phyloP scores from a whole-genome alignment of 2,329 filamentous ascomycete species.

The Xylariaceae sp. region DNA sequence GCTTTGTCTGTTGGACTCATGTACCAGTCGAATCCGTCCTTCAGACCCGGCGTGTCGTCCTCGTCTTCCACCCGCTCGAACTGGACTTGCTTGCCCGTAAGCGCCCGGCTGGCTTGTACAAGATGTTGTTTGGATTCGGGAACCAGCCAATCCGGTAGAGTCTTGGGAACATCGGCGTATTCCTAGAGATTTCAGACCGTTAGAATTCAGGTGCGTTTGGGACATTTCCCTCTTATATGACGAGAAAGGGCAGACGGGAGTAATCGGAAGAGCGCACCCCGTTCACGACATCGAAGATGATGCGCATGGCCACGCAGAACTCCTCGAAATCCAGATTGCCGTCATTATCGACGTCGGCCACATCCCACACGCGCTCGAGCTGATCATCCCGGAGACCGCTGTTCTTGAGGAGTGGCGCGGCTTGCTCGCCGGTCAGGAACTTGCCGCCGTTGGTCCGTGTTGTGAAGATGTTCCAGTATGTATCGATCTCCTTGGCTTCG shows the following conservation, averaged over 20 bases:
- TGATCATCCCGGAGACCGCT: slow-evolving; percentile 63
- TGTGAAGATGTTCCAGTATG: slow-evolving; percentile 61
- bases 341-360: slow-evolving; percentile 95
- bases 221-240: too few relatives aligned
- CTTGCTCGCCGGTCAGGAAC: slow-evolving; percentile 56
- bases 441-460: slow-evolving; percentile 55
- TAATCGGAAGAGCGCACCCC: slow-evolving; percentile 50
- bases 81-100: slow-evolving; percentile 71
- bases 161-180: slow-evolving; percentile 78
- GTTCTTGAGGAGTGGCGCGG: slow-evolving; percentile 59
- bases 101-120: slow-evolving; percentile 73
- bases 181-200: slow-evolving; percentile 50
- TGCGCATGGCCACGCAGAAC: slow-evolving; percentile 97
- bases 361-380: slow-evolving; percentile 95
- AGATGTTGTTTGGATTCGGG: slow-evolving; percentile 92
- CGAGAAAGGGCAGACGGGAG: not conserved
- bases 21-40: slow-evolving; percentile 99
- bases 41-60: slow-evolving; percentile 74
- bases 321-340: slow-evolving; percentile 95
- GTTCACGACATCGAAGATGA: slow-evolving; percentile 96
- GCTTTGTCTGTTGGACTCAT: slow-evolving; percentile 87
- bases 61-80: slow-evolving; percentile 86
- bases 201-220: too few relatives aligned
- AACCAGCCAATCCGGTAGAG: slow-evolving; percentile 91
- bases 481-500: slow-evolving; percentile 58